Evolutionary conservation across 2,329 filamentous ascomycete species (phyloP), one percentile per base, ranked within the genome.

Genomic region (Xylariomycetidae sp.): DNA sequence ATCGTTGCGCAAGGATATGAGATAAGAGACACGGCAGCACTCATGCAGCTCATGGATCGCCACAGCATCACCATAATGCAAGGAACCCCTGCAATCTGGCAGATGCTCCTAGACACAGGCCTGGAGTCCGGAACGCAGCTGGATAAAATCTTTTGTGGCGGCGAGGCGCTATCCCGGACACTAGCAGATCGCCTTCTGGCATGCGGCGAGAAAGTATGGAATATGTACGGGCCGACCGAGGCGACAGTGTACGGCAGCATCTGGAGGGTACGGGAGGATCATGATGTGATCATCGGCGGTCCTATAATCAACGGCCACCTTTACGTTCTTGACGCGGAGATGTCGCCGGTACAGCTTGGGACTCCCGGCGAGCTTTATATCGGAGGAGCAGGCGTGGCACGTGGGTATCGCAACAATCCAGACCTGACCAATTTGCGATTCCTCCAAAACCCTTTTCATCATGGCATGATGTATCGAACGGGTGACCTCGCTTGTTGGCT

Each of bases 321-420:
- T 15, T 69, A 63, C 40, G 55, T 72, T 16, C 33, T 70, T 1
- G 66, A 67, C 36, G 41, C 51, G 9, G 31, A 61, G 6, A 45
- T 53, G 27, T 37, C 57, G 13, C 53, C 59, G 1, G 52, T 66
- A 4, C 62, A 68, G 1, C 30, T 54, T 5, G 67, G 68, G 0
- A 38, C 58, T 13, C 15, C 39, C 9, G 57, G 57, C 6, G 56
- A 61, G 41, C 41, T 61, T 23, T 59, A 46, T 26, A 49, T 59
- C 20, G 56, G 54, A 19, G 57, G 56, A 2, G 45, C 42, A 4
- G 49, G 56, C 5, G 41, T 58, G 16, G 52, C 49, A 10, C 26
- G 37, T 16, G 61, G 61, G 3, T 67, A 67, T 34, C 42, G 42
- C 27, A 42, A 52, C 23, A 40, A 44, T 18, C 16, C 9, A 7